Evolutionary conservation across 2,329 filamentous ascomycete genomes (phyloP), one percentile per base, ranked within the genome.

Genomic region (Aureobasidium sp.): DNA sequence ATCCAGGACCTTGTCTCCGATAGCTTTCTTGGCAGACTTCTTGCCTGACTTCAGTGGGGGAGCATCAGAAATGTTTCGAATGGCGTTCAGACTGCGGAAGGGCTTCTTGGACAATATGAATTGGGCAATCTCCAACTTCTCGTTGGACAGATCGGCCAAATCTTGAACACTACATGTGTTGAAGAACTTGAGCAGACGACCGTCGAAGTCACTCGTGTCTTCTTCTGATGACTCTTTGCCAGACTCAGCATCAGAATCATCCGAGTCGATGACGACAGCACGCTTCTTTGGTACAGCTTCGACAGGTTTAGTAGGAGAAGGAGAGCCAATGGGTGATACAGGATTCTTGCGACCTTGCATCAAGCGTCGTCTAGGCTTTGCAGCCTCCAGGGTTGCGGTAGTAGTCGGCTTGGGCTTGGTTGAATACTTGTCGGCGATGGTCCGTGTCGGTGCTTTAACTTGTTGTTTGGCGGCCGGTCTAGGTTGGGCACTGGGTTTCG

Each of bases 91-190:
- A 48, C 76, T 80, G 4, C 71, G 72, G 71, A 96, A 97, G 0
- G 93, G 93, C 11, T 90, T 85, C 64, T 89, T 82, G 1, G 84
- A 82, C 12, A 96, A 77, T 61, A 97, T 81, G 15, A 84, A 75
- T 47, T 86, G 80, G 1, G 92, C 86, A 50, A 86, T 81, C 6
- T 86, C 83, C 66, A 88, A 82, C 39, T 88, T 86, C 63, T 89
- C 85, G 35, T 86, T 86, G 0, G 90, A 90, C 64, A 97, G 86
- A 67, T 96, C 92, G 1, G 88, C 84, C 45, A 99, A 82, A 62
- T 93, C 90, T 39, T 87, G 82, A 11, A 84, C 77, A 5, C 85
- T 84, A 71, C 90, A 94, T 0, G 81, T 85, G 70, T 97, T 97
- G 73, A 99, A 86, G 69, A 91, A 95, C 8, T 85, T 81, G 31